Conservation (phyloP, 352 stramenopile species). For the Phytopythium sindhum region DNA sequence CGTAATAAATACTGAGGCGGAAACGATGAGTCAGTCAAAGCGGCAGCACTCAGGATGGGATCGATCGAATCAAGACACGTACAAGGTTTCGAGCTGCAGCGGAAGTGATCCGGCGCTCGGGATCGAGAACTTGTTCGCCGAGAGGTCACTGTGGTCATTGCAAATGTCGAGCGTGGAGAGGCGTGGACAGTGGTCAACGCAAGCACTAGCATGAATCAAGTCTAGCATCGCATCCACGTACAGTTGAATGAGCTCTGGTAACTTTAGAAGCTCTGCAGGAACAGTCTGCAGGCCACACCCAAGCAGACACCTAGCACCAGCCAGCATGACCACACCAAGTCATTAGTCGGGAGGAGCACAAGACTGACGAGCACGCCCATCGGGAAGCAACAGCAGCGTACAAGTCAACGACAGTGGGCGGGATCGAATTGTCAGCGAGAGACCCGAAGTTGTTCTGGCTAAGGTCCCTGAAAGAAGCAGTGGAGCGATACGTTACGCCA, state of each 20-base stretch:
- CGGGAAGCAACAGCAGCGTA: slow-evolving; percentile 3
- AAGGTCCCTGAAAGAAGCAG: slow-evolving; percentile 15
- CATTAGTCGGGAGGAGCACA: neutral
- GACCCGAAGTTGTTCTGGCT: slow-evolving; percentile 21
- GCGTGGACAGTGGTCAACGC: neutral
- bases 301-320: neutral
- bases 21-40: neutral
- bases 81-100: slow-evolving; percentile 23
- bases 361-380: neutral
- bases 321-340: neutral
- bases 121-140: slow-evolving; percentile 16
- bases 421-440: slow-evolving; percentile 9
- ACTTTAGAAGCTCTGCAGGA: slow-evolving; percentile 24
- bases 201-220: neutral
- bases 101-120: slow-evolving; percentile 14
- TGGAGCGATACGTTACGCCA: neutral
- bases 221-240: slow-evolving; percentile 6
- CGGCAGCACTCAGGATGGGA: neutral
- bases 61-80: neutral
- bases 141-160: slow-evolving; percentile 15
- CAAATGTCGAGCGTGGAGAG: neutral
- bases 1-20: slow-evolving; percentile 6
- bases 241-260: slow-evolving; percentile 32
- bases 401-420: slow-evolving; percentile 15
- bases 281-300: slow-evolving; percentile 17